Percentiles rank a stretch among this genome's conserved stretches.
Evolutionary conservation across 2,329 filamentous ascomycete species (phyloP).

Genomic region (Aspergillaceae sp.): DNA sequence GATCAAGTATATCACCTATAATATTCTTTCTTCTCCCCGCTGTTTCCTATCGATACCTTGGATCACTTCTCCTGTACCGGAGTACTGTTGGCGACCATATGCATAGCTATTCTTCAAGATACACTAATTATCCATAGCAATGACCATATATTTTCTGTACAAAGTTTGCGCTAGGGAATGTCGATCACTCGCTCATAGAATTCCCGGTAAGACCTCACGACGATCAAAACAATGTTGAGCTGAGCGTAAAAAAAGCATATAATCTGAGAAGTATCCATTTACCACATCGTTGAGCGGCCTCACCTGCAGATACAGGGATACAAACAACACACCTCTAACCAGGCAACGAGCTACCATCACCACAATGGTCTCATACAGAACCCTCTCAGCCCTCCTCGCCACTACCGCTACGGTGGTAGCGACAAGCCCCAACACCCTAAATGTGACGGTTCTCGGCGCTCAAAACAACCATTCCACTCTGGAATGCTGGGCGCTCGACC

Average conservation of each 20-base stretch:
- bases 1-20: conserved; percentile 17
- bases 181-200: background rate
- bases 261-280: too few relatives aligned
- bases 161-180: background rate
- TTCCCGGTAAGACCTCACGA: background rate
- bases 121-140: background rate
- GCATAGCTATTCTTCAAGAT: background rate
- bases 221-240: background rate
- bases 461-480: conserved; percentile 32
- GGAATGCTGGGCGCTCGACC: conserved; percentile 40
- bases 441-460: conserved; percentile 36
- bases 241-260: too few relatives aligned
- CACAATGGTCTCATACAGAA: conserved; percentile 9
- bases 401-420: conserved; percentile 4
- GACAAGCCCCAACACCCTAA: conserved; percentile 22
- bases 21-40: conserved; percentile 1
- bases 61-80: too few relatives aligned
- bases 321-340: background rate
- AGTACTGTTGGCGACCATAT: background rate
- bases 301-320: too few relatives aligned
- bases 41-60: background rate
- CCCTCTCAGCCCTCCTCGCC: conserved; percentile 7
- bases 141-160: too few relatives aligned
- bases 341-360: background rate
- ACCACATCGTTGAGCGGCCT: too few relatives aligned